Evolutionary conservation across 2,329 filamentous ascomycete genomes (phyloP).

Genomic region (Pseudocercospora vitis): DNA sequence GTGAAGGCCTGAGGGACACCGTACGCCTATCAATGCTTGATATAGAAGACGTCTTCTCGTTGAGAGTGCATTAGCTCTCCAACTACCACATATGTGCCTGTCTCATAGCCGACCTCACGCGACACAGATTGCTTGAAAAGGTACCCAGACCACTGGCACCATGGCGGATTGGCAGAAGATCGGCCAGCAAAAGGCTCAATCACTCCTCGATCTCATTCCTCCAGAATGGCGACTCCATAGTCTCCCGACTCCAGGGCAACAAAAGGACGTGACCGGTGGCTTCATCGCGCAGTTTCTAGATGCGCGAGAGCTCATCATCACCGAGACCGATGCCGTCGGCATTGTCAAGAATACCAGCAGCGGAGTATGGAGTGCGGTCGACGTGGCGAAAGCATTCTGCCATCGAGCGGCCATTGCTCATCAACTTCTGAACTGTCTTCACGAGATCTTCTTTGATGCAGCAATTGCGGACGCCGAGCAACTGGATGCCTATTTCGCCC

Average conservation of each 20-base stretch:
- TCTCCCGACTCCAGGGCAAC: conserved; percentile 52
- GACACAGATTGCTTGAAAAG: not conserved
- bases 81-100: not conserved
- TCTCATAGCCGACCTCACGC: not conserved
- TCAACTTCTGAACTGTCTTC: conserved; percentile 49
- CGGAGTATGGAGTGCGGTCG: conserved; percentile 58
- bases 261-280: conserved; percentile 57
- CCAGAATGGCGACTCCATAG: conserved; percentile 55
- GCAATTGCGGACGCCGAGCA: conserved; percentile 45
- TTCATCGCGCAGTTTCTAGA: conserved; percentile 59
- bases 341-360: conserved; percentile 56
- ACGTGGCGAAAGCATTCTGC: conserved; percentile 58
- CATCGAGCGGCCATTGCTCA: conserved; percentile 56
- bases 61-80: not conserved
- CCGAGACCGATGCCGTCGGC: conserved; percentile 58
- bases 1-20: not conserved
- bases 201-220: conserved; percentile 57
- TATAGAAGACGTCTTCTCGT: conserved; percentile 5
- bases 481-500: conserved; percentile 44
- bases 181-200: conserved; percentile 55
- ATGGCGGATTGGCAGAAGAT: conserved; percentile 49
- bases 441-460: conserved; percentile 51
- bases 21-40: conserved; percentile 11
- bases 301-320: conserved; percentile 58
- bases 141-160: not conserved